These are phyloP conservation scores for Psidium friedrichsthalianum DNA, from an alignment of 345 rosid species.

Conservation along the genomic window DNA sequence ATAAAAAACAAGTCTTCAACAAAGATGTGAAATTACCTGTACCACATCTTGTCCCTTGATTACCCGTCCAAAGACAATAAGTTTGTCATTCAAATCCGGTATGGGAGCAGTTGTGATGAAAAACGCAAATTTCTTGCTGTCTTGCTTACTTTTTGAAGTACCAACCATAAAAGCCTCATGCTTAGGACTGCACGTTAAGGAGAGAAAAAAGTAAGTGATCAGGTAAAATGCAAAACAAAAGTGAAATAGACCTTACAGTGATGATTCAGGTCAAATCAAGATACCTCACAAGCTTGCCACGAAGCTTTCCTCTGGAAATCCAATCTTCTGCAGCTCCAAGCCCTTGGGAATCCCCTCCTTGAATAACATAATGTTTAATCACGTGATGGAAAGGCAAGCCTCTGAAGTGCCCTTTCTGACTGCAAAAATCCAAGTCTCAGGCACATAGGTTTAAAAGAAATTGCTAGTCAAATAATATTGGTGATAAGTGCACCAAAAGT, in stretches of 20 bases:
- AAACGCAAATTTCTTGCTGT: constrained; percentile 47
- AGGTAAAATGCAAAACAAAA: neutral
- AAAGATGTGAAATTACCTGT: constrained; percentile 34
- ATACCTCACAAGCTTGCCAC: constrained; percentile 53
- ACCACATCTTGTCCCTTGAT: constrained; percentile 77
- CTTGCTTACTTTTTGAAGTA: constrained; percentile 47
- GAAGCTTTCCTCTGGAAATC: constrained; percentile 72
- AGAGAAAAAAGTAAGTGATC: neutral
- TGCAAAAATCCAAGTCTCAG: constrained; percentile 19
- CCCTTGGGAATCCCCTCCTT: constrained; percentile 57
- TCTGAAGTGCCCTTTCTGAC: constrained; percentile 73
- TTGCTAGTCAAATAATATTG: neutral
- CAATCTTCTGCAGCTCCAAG: constrained; percentile 65
- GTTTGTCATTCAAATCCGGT: constrained; percentile 64
- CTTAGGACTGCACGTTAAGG: constrained; percentile 36
- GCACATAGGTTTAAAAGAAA: neutral
- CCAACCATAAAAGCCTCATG: constrained; percentile 85
- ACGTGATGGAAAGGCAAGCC: constrained; percentile 77
- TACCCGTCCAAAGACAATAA: constrained; percentile 71
- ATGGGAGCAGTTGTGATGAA: constrained; percentile 81
- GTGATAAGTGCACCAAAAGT: too few relatives aligned
- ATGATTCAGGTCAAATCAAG: neutral
- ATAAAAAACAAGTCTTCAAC: neutral
- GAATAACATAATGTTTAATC: constrained; percentile 77
- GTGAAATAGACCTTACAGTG: neutral